Percentiles rank a stretch among this genome's conserved stretches.
phyloP scores from a whole-genome alignment of 371 early-diverging fungal genomes.

The Mucor plumbeus region DNA sequence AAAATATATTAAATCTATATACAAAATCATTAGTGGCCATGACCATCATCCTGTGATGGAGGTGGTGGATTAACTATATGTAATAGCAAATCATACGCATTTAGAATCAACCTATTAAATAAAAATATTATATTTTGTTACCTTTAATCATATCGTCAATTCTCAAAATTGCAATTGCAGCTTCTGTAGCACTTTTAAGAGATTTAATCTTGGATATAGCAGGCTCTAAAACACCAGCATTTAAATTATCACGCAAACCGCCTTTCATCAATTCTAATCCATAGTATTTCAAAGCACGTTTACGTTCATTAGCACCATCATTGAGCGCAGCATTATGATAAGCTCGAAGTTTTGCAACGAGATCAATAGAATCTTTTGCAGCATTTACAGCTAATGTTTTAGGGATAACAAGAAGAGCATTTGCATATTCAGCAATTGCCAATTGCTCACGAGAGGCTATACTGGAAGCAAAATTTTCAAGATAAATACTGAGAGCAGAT shows the following conservation, averaged over 20 bases:
- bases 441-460: slow-evolving; percentile 90
- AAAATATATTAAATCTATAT: too few relatives aligned
- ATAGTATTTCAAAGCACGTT: slow-evolving; percentile 80
- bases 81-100: not conserved
- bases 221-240: slow-evolving; percentile 99
- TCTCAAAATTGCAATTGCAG: slow-evolving; percentile 98
- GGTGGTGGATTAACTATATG: not conserved
- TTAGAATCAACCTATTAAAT: not conserved
- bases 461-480: slow-evolving; percentile 97
- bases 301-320: slow-evolving; percentile 66
- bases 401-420: slow-evolving; percentile 96
- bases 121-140: not conserved
- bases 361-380: slow-evolving; percentile 96
- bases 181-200: slow-evolving; percentile 99
- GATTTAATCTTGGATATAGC: slow-evolving; percentile 99
- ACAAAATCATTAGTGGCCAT: slow-evolving; percentile 49
- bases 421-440: slow-evolving; percentile 98
- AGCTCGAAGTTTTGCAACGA: slow-evolving; percentile 94
- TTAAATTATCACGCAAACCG: slow-evolving; percentile 94
- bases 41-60: slow-evolving; percentile 50
- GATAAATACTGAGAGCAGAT: slow-evolving; percentile 94
- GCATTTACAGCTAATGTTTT: slow-evolving; percentile 99
- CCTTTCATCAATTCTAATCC: slow-evolving; percentile 98
- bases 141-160: slow-evolving; percentile 98
- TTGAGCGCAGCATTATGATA: slow-evolving; percentile 89